These are phyloP conservation scores for Neofusicoccum cordaticola DNA, from an alignment of 2,329 filamentous ascomycete species.

Conservation along the genomic window DNA sequence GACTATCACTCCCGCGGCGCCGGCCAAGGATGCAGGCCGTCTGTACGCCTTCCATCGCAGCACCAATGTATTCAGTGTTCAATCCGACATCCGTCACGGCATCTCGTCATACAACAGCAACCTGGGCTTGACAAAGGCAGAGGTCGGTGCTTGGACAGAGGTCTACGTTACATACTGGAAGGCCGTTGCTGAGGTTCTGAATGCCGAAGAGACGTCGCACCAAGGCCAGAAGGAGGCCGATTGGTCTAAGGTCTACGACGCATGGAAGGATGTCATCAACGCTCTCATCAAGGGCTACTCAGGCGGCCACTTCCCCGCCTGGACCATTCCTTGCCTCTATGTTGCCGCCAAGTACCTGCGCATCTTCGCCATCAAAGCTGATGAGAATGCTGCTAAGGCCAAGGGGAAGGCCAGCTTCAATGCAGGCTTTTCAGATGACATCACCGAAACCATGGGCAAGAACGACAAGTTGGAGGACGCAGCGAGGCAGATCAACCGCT, in stretches of 20 bases:
- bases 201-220: conserved; percentile 56
- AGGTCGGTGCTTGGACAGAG: conserved; percentile 80
- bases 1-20: conserved; percentile 69
- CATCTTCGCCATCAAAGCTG: conserved; percentile 85
- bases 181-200: conserved; percentile 69
- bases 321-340: conserved; percentile 91
- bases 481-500: conserved; percentile 82
- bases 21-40: conserved; percentile 60
- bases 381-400: conserved; percentile 61
- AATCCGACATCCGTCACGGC: conserved; percentile 66
- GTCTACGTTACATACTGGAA: conserved; percentile 84
- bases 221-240: conserved; percentile 51
- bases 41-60: conserved; percentile 69
- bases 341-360: conserved; percentile 81
- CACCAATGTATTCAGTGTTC: conserved; percentile 64
- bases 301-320: conserved; percentile 72
- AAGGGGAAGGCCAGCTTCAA: conserved; percentile 46
- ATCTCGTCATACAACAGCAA: conserved; percentile 56
- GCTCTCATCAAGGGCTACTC: conserved; percentile 78
- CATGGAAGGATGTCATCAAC: conserved; percentile 83
- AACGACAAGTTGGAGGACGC: conserved; percentile 88
- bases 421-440: conserved; percentile 70
- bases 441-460: conserved; percentile 63
- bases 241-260: conserved; percentile 79
- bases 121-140: conserved; percentile 59